Evolutionary conservation across 2,329 filamentous ascomycete genomes (phyloP), one percentile per base, ranked within the genome.

Genomic region (Cyphellophora attinorum): DNA sequence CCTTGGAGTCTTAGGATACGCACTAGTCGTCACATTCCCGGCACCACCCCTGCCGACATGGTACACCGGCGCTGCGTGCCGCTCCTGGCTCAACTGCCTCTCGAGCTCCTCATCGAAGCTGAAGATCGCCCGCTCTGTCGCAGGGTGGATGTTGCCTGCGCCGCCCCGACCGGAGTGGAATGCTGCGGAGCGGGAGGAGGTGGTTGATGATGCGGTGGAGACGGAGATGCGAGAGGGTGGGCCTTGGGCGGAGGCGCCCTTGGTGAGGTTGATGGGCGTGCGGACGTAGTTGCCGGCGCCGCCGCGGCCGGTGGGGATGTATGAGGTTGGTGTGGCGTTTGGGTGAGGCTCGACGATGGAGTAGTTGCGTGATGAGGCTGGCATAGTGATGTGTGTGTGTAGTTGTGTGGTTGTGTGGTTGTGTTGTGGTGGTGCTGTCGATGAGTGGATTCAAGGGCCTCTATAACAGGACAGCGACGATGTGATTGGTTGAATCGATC

Each of bases 21-120:
- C n/a, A 2, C n/a, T 6, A 23, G 25, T 19, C 19, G 34, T 27
- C 30, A 42, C 14, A 55, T 79, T 79, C 33, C 72, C 75, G 10
- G 68, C 70, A 27, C 75, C 75, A 13, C 74, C 75, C 29, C 75
- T 65, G 28, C 75, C 75, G 43, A 78, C 69, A 53, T 76, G 72
- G 63, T 76, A 79, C 41, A 79, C 67, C 12, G 75, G 75, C 2
- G 74, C 72, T 30, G 68, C 61, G 39, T 66, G 59, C 41, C 62
- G 60, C 46, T 62, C 62, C 21, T 68, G 61, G 37, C 67, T 64
- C 42, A 72, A 60, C 40, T 75, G 68, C 38, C 67, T 67, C 46
- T 73, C 66, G 33, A 79, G 65, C 50, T 79, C 75, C 59, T 79
- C 75, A 54, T 79, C 75, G 58, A 79, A 79, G 56, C 68, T 71